Percentiles rank a stretch among this genome's conserved stretches.
These are phyloP conservation scores for Taphrina sp. DNA, from an alignment of 1,139 yeast genomes.

Conservation along the genomic window DNA sequence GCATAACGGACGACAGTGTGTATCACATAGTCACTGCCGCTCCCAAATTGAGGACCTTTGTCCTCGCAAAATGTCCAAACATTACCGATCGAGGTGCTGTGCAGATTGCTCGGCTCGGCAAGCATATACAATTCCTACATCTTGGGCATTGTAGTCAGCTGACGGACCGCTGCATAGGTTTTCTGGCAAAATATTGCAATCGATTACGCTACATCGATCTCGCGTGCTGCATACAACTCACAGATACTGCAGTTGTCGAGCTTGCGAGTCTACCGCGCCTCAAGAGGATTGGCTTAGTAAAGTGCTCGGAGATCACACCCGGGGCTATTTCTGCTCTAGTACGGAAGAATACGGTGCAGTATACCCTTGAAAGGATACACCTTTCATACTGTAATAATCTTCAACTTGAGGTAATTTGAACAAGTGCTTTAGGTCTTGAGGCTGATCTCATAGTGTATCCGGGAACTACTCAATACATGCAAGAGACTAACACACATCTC, in stretches of 20 bases:
- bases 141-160: constrained; percentile 90
- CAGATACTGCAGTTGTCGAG: constrained; percentile 78
- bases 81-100: constrained; percentile 79
- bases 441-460: constrained; percentile 41
- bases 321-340: constrained; percentile 77
- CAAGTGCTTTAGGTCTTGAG: background rate
- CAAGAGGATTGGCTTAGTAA: constrained; percentile 88
- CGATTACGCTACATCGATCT: constrained; percentile 89
- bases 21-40: constrained; percentile 71
- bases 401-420: constrained; percentile 45
- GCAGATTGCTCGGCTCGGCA: constrained; percentile 70
- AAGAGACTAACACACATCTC: constrained; percentile 85
- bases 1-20: constrained; percentile 76
- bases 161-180: constrained; percentile 82
- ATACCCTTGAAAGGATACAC: constrained; percentile 84
- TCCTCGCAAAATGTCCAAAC: constrained; percentile 82
- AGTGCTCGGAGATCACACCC: constrained; percentile 85
- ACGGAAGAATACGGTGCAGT: constrained; percentile 65
- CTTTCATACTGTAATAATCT: constrained; percentile 84
- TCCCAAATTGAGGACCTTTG: constrained; percentile 82
- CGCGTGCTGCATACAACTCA: constrained; percentile 88
- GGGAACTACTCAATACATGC: constrained; percentile 69
- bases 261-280: constrained; percentile 74
- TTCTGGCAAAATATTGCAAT: constrained; percentile 73
- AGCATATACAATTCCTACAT: constrained; percentile 83